These are phyloP conservation scores for Cutaneotrichosporon mucoides DNA, from an alignment of 1,284 basidiomycete genomes.

Conservation along the genomic window DNA sequence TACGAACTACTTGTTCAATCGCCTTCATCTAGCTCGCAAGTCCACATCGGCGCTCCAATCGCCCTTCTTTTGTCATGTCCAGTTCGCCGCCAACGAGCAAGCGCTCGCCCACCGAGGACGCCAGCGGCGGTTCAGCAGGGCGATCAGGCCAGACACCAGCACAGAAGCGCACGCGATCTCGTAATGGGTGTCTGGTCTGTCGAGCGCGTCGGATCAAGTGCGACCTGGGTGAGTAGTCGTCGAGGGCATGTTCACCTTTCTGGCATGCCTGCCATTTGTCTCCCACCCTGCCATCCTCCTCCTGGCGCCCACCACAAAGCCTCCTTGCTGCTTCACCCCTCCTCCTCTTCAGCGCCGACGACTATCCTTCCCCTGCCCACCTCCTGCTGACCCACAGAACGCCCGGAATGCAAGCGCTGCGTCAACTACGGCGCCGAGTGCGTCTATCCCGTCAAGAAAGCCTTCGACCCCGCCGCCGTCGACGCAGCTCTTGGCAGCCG, in stretches of 20 bases:
- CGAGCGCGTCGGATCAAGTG: constrained; percentile 35
- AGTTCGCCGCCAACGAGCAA: not conserved
- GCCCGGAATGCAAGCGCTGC: constrained; percentile 13
- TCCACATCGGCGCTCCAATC: no score
- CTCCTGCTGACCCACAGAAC: constrained; percentile 3
- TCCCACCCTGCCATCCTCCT: no score
- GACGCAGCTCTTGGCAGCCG: constrained; percentile 25
- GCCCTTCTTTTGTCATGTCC: not conserved
- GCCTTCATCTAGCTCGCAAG: no score
- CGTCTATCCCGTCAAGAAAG: constrained; percentile 36
- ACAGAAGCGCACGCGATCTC: constrained; percentile 21
- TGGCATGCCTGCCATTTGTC: no score
- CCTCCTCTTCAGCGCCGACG: no score
- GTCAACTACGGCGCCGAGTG: constrained; percentile 30
- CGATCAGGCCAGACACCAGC: not conserved
- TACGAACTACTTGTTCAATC: no score
- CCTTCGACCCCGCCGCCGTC: constrained; percentile 28
- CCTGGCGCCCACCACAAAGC: no score
- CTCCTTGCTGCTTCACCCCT: no score
- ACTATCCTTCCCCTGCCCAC: no score
- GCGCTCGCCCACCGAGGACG: not conserved
- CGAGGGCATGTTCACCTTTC: no score
- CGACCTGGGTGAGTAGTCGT: constrained; percentile 28
- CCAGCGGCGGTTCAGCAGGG: not conserved
- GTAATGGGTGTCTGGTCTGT: constrained; percentile 37